Conservation (phyloP, 2,329 filamentous ascomycete genomes). For the Cladophialophora exuberans region DNA sequence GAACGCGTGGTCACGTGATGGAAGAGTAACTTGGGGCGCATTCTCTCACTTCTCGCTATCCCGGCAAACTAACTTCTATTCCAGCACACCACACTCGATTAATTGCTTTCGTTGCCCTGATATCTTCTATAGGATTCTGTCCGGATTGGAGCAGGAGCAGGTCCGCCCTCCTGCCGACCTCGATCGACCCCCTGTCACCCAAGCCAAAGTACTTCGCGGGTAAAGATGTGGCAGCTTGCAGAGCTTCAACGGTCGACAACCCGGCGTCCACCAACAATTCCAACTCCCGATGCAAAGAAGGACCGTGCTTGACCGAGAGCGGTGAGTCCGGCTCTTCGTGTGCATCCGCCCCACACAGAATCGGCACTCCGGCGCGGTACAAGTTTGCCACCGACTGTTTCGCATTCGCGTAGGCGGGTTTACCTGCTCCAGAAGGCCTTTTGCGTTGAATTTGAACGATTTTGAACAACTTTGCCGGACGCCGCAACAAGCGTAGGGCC, state of each 20-base stretch:
- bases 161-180: not conserved
- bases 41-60: not conserved
- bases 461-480: not conserved
- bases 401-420: not conserved
- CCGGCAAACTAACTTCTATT: no score
- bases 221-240: not conserved
- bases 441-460: not conserved
- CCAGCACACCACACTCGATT: not conserved
- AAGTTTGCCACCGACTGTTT: not conserved
- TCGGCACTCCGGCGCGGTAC: not conserved
- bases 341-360: slow-evolving; percentile 6
- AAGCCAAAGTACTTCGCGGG: not conserved
- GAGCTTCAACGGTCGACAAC: not conserved
- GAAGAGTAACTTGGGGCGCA: not conserved
- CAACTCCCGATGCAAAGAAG: not conserved
- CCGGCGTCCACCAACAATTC: slow-evolving; percentile 3
- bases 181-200: not conserved
- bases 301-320: not conserved
- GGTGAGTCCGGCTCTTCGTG: not conserved
- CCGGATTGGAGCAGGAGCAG: not conserved
- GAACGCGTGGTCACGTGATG: slow-evolving; percentile 1
- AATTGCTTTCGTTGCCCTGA: not conserved
- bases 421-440: not conserved
- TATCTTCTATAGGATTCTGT: not conserved
- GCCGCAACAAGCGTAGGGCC: not conserved